phyloP scores from a whole-genome alignment of 2,329 filamentous ascomycete species.

The Diaporthe destruens region DNA sequence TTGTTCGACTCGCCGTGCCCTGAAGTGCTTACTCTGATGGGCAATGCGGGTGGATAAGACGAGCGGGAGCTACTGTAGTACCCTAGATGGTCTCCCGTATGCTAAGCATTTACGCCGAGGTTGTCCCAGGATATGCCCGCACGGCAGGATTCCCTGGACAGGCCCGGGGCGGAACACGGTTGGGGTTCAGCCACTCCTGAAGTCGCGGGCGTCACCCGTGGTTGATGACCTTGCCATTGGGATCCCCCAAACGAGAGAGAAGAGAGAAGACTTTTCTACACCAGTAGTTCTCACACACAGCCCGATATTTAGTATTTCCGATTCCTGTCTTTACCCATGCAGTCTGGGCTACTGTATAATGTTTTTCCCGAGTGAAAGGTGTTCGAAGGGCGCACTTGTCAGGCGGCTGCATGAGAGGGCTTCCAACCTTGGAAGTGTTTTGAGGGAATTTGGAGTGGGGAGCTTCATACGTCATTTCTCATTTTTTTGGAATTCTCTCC shows the following conservation, averaged over 20 bases:
- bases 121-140: constrained; percentile 28
- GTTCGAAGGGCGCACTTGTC: not conserved
- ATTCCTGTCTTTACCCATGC: not conserved
- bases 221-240: not conserved
- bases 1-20: not conserved
- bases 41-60: constrained; percentile 25
- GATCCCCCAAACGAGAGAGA: too few species aligned
- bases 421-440: not conserved
- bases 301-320: too few species aligned
- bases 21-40: not conserved
- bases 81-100: not conserved
- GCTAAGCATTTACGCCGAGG: constrained; percentile 33
- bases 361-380: too few species aligned
- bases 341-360: not conserved
- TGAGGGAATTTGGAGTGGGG: constrained; percentile 4
- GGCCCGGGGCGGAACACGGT: not conserved
- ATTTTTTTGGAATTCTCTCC: not conserved
- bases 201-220: too few species aligned
- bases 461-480: not conserved
- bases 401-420: not conserved
- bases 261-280: not conserved
- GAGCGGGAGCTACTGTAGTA: not conserved
- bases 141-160: constrained; percentile 15
- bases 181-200: not conserved
- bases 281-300: not conserved